phyloP scores from a whole-genome alignment of 345 rosid genomes.

The Raphanus sativus region DNA sequence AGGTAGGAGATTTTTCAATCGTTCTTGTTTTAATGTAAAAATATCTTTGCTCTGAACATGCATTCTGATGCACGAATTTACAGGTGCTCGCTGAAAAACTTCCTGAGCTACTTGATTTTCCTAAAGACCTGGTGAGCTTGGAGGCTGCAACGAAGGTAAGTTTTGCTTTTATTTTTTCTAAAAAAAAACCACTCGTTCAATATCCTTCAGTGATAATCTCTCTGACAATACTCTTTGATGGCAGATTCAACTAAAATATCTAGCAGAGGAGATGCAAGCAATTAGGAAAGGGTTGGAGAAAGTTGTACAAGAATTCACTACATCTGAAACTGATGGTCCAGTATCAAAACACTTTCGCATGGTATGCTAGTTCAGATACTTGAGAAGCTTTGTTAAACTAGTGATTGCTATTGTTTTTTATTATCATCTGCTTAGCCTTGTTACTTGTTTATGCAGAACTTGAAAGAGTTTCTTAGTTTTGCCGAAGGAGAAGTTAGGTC shows the following conservation, averaged over 20 bases:
- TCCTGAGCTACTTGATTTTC: slow-evolving; percentile 69
- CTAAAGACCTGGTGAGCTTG: slow-evolving; percentile 64
- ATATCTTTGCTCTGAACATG: neutral
- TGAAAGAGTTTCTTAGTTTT: slow-evolving; percentile 69
- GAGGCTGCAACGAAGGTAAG: slow-evolving; percentile 74
- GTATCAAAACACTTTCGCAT: slow-evolving; percentile 54
- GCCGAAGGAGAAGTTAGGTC: slow-evolving; percentile 79
- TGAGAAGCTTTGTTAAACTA: neutral
- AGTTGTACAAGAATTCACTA: slow-evolving; percentile 60
- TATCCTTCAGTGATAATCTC: neutral
- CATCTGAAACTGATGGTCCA: slow-evolving; percentile 61
- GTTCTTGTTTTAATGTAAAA: neutral
- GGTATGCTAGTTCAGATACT: slow-evolving; percentile 42
- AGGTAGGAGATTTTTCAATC: slow-evolving; percentile 46
- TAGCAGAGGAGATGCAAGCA: slow-evolving; percentile 96
- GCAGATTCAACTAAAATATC: slow-evolving; percentile 74
- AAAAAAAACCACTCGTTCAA: neutral
- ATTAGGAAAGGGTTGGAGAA: slow-evolving; percentile 83
- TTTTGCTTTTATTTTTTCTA: neutral
- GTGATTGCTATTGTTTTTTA: neutral
- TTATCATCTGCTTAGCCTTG: slow-evolving; percentile 13
- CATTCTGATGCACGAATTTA: slow-evolving; percentile 9
- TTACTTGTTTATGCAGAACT: slow-evolving; percentile 49
- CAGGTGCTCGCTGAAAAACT: slow-evolving; percentile 76
- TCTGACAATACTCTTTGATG: slow-evolving; percentile 19